These are phyloP conservation scores for Bipolaris sorokiniana DNA, from an alignment of 2,329 filamentous ascomycete species.

Conservation along the genomic window DNA sequence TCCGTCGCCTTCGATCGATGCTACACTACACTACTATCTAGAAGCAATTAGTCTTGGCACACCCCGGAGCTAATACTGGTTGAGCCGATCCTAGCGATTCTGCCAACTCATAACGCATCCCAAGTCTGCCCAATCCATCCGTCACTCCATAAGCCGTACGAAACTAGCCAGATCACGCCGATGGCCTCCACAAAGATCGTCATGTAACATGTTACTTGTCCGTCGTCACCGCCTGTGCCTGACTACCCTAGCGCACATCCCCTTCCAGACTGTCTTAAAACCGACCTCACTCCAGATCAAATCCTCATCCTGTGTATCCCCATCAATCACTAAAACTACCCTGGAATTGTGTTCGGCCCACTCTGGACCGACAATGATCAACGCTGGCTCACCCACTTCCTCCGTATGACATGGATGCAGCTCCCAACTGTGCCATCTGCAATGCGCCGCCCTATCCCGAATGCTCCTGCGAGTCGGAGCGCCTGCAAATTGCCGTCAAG, in stretches of 20 bases:
- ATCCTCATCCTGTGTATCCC: conserved; percentile 10
- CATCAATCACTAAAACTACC: conserved; percentile 17
- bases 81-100: conserved; percentile 37
- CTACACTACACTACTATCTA: conserved; percentile 1
- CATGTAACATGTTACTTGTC: conserved; percentile 48
- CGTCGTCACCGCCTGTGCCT: conserved; percentile 46
- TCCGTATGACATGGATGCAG: conserved; percentile 45
- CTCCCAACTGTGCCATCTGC: conserved; percentile 51
- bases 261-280: conserved; percentile 29
- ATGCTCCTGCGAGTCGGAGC: conserved; percentile 50
- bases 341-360: conserved; percentile 13
- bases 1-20: conserved; percentile 6
- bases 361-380: conserved; percentile 38
- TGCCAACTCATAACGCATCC: conserved; percentile 50
- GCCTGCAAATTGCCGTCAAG: conserved; percentile 49
- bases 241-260: conserved; percentile 31
- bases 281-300: conserved; percentile 23
- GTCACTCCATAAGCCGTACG: conserved; percentile 42
- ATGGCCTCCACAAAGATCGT: conserved; percentile 37
- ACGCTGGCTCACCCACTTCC: conserved; percentile 30
- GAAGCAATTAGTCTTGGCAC: conserved; percentile 15
- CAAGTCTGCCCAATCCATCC: conserved; percentile 37
- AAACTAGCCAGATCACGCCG: conserved; percentile 39
- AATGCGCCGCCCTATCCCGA: conserved; percentile 48
- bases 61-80: conserved; percentile 19